A percentile compares a stretch with the other conserved stretches of the same genome.
Evolutionary conservation across 305 asterid genomes (phyloP).

Genomic region (Solanum hybrid): DNA sequence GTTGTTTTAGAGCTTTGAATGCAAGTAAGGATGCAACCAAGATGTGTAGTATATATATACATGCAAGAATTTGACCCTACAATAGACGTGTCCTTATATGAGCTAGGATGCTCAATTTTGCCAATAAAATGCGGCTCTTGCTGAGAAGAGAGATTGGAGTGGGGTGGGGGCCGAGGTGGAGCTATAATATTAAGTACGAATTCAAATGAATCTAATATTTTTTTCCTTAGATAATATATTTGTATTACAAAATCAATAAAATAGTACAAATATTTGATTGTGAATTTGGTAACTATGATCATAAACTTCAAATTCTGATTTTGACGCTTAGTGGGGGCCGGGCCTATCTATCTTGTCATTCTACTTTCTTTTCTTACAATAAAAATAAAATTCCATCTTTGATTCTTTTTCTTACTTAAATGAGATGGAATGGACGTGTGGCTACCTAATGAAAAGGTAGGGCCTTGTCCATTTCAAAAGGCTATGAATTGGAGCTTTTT

Average conservation of each 20-base stretch:
- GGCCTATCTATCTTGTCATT: conserved; percentile 12
- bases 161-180: conserved; percentile 2
- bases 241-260: neutral
- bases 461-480: conserved; percentile 6
- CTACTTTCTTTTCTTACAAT: neutral
- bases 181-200: neutral
- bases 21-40: conserved; percentile 26
- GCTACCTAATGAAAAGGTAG: conserved; percentile 3
- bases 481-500: neutral
- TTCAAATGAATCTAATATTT: neutral
- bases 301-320: neutral
- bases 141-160: neutral
- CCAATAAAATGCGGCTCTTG: conserved; percentile 12
- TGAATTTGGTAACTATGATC: neutral
- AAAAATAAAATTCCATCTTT: neutral
- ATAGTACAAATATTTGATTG: neutral
- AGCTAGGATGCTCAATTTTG: neutral
- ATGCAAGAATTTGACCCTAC: conserved; percentile 20
- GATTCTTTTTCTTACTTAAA: neutral
- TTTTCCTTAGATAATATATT: neutral
- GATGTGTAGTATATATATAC: conserved; percentile 37
- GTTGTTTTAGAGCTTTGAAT: conserved; percentile 37
- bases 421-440: conserved; percentile 8
- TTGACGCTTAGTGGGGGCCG: neutral
- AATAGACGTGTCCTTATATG: conserved; percentile 1